Conservation (phyloP, 2,329 filamentous ascomycete species). For the Fusarium luffae region DNA sequence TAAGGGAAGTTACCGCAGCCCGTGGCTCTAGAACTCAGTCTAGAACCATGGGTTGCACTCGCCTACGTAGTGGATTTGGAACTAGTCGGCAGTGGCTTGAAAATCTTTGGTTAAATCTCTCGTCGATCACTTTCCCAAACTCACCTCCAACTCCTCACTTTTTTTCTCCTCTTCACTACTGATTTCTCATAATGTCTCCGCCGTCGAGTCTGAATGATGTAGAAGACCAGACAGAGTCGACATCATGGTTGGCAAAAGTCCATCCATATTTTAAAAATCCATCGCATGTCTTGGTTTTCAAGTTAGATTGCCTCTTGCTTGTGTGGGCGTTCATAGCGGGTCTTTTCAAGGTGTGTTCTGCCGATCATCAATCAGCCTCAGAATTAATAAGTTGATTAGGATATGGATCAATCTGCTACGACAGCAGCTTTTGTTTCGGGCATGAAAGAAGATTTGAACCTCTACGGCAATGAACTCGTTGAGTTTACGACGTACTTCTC, state of each 20-base stretch:
- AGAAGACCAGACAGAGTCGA: conserved; percentile 10
- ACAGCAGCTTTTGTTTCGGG: conserved; percentile 39
- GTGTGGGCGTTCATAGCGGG: conserved; percentile 43
- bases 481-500: conserved; percentile 44
- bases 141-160: not conserved
- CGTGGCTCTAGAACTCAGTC: not conserved
- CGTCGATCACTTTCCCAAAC: conserved; percentile 7
- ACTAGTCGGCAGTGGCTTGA: not conserved
- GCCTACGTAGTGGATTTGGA: not conserved
- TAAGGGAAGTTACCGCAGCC: not conserved
- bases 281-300: conserved; percentile 44
- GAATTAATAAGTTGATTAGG: not conserved
- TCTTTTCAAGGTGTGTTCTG: conserved; percentile 5
- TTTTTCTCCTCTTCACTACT: not conserved
- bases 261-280: conserved; percentile 48
- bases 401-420: conserved; percentile 41
- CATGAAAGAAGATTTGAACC: conserved; percentile 36
- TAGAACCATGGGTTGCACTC: not conserved
- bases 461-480: conserved; percentile 37
- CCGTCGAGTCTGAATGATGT: conserved; percentile 14
- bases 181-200: conserved; percentile 22
- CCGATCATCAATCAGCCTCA: not conserved
- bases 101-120: not conserved
- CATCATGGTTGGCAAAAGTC: conserved; percentile 46
- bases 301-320: conserved; percentile 45